These are phyloP conservation scores for Clathrus columnatus DNA, from an alignment of 768 basidiomycete genomes.

Conservation along the genomic window DNA sequence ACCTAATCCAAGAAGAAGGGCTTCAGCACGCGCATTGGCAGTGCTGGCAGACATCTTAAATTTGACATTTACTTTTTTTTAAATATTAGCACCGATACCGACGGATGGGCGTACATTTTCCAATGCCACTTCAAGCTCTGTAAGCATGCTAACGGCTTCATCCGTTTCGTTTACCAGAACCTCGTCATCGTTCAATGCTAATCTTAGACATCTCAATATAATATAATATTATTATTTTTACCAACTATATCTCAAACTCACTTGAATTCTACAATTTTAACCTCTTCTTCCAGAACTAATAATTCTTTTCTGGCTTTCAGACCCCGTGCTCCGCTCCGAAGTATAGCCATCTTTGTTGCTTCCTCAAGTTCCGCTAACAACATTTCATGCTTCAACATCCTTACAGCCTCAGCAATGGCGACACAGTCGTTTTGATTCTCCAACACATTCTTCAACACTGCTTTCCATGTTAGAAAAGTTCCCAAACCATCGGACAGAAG, in stretches of 20 bases:
- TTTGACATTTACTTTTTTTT: background rate
- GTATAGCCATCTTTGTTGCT: slow-evolving; percentile 36
- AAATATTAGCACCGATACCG: too few species aligned
- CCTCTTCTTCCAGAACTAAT: slow-evolving; percentile 34
- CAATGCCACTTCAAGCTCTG: slow-evolving; percentile 18
- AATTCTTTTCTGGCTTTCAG: slow-evolving; percentile 46
- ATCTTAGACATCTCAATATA: too few species aligned
- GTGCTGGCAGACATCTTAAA: slow-evolving; percentile 19
- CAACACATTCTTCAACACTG: slow-evolving; percentile 19
- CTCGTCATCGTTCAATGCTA: background rate
- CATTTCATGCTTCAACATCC: slow-evolving; percentile 2
- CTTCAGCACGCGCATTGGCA: slow-evolving; percentile 31
- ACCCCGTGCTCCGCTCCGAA: slow-evolving; percentile 49
- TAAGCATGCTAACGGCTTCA: slow-evolving; percentile 19
- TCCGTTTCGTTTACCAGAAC: background rate
- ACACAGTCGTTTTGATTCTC: slow-evolving; percentile 7
- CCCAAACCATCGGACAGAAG: background rate
- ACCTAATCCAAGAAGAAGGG: slow-evolving; percentile 50
- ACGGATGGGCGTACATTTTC: too few species aligned
- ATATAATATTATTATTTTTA: too few species aligned
- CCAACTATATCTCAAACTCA: slow-evolving; percentile 15
- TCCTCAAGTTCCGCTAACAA: slow-evolving; percentile 20
- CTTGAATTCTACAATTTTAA: slow-evolving; percentile 25
- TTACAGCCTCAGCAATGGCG: background rate
- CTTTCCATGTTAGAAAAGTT: background rate